Base-by-base conservation (phyloP, 2,329 filamentous ascomycete genomes). In the Berkeleyomyces basicola region DNA sequence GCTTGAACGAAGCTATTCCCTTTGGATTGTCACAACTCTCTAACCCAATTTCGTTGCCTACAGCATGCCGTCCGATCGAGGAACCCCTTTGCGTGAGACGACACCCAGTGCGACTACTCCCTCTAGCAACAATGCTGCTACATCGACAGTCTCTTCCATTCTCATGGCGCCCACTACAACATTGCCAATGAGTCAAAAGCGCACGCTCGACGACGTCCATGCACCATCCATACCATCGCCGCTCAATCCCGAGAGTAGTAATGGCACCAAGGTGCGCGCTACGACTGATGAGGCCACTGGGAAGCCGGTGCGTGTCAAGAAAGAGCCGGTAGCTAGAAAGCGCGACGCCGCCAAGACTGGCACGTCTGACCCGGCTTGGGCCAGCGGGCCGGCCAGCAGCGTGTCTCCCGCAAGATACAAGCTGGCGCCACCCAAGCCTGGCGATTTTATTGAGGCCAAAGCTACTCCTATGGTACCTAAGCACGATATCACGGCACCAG, bases 201-300 rank as follows among this genome's bases (percentile, higher is more conserved):
- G 85, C 64, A 75, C 77, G 31, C 77, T 86, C 39, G 85, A 87
- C 65, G 85, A 88, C 68, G 82, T 82, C 70, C 84, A 90, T 72
- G 79, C 79, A 65, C 87, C 87, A 3, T 79, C 83, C 10, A 78
- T 90, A 1, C 83, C 87, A 2, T 91, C 87, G 9, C 87, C 87
- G 37, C 79, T 91, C 66, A 90, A 90, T 68, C 83, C 84, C 57
- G 82, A 86, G 14, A 61, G 33, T 33, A 49, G 44, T n/a, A 49
- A 69, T 33, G 51, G 62, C 9, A 57, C 53, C 64, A 71, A 76
- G 62, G 74, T 76, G 7, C 66, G 67, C 58, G 71, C 70, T 7
- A 65, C 69, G 16, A 72, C 61, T 4, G 64, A 86, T 85, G 74
- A 87, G 86, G 73, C 43, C 14, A 61, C 62, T 42, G 61, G 62